Conservation (phyloP, 2,329 filamentous ascomycete species). For the Zasmidium cellare region DNA sequence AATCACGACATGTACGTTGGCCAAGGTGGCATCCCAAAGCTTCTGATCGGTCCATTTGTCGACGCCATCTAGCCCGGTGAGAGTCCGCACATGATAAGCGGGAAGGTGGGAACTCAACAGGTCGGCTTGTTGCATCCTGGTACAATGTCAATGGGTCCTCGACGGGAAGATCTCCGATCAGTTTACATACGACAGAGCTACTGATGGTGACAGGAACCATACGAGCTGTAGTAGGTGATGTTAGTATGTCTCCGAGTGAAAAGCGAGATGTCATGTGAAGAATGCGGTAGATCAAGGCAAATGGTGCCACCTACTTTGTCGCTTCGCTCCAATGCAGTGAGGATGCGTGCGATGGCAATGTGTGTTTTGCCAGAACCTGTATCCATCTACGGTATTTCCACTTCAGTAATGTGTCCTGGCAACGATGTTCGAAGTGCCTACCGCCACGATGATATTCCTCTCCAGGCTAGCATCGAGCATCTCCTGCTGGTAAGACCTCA, state of each 20-base stretch:
- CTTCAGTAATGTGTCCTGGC: background rate
- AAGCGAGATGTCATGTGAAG: background rate
- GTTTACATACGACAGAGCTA: slow-evolving; percentile 40
- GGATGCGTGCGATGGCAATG: slow-evolving; percentile 47
- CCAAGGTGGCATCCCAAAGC: slow-evolving; percentile 67
- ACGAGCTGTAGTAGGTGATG: slow-evolving; percentile 35
- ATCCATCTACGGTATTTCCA: slow-evolving; percentile 39
- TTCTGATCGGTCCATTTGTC: slow-evolving; percentile 69
- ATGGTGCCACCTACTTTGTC: slow-evolving; percentile 32
- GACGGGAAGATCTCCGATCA: too few relatives aligned
- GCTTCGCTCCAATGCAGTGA: slow-evolving; percentile 43
- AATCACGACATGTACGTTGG: slow-evolving; percentile 68
- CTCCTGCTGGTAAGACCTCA: slow-evolving; percentile 50
- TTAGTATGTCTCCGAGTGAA: background rate
- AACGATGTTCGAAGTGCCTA: slow-evolving; percentile 7
- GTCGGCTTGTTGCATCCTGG: slow-evolving; percentile 39
- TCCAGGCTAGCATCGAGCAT: slow-evolving; percentile 49
- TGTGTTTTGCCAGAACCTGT: slow-evolving; percentile 53
- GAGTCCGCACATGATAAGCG: slow-evolving; percentile 58
- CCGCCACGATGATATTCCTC: slow-evolving; percentile 48
- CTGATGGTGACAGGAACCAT: slow-evolving; percentile 50
- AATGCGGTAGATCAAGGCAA: background rate
- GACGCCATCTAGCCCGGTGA: slow-evolving; percentile 68
- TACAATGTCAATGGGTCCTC: too few relatives aligned
- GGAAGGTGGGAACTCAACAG: slow-evolving; percentile 39